These are phyloP conservation scores for Dictyostelium intermedium DNA, from an alignment of 78 protist species.

Conservation along the genomic window DNA sequence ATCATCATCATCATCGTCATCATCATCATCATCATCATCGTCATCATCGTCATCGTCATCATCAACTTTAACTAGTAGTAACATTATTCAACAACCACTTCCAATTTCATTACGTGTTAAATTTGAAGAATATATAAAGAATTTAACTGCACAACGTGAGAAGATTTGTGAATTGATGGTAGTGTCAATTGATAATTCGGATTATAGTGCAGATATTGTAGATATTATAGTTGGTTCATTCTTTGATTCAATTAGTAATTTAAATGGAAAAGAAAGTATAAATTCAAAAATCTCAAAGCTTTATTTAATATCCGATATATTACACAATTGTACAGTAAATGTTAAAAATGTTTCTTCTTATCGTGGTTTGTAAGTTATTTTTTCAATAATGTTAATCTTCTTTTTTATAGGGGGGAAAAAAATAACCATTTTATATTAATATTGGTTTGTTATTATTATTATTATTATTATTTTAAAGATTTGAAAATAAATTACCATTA, in stretches of 20 bases:
- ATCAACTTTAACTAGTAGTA: not conserved
- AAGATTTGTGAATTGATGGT: constrained; percentile 48
- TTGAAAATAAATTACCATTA: constrained; percentile 34
- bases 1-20: not conserved
- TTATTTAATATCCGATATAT: constrained; percentile 56
- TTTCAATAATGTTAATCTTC: too few relatives aligned
- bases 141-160: constrained; percentile 3
- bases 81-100: not conserved
- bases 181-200: constrained; percentile 49
- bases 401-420: too few relatives aligned
- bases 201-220: constrained; percentile 19
- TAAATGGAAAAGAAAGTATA: not conserved
- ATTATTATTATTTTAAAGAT: not conserved
- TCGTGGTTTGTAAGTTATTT: constrained; percentile 36
- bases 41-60: not conserved
- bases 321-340: constrained; percentile 49
- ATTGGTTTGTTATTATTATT: not conserved
- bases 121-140: not conserved
- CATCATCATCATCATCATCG: not conserved
- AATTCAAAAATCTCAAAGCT: constrained; percentile 25
- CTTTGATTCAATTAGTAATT: not conserved
- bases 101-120: not conserved
- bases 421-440: not conserved
- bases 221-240: constrained; percentile 30
- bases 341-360: constrained; percentile 68